Evolutionary conservation across 1,139 yeast species (phyloP).

Genomic region (Suhomyces chickasaworum): DNA sequence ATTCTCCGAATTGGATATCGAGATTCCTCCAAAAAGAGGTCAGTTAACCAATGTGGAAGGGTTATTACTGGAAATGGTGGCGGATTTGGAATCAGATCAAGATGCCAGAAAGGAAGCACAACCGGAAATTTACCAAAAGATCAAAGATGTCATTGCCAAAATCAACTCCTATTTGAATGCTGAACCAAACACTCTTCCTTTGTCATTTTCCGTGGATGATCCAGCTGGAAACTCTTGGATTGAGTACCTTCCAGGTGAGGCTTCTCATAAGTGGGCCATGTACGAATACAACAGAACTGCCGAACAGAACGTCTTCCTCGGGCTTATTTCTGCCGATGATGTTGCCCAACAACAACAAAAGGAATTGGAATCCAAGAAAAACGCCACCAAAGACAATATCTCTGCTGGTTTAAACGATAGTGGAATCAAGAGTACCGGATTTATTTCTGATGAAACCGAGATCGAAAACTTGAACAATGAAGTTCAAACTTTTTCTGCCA

Average conservation of each 20-base stretch:
- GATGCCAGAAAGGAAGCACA: conserved; percentile 69
- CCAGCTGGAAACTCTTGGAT: conserved; percentile 99
- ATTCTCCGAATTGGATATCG: conserved; percentile 84
- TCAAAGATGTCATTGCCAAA: conserved; percentile 65
- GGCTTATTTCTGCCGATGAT: conserved; percentile 81
- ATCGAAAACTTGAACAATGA: conserved; percentile 85
- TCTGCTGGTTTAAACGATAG: conserved; percentile 41
- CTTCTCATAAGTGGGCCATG: conserved; percentile 89
- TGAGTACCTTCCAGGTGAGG: conserved; percentile 84
- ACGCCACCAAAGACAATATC: conserved; percentile 38
- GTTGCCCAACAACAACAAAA: conserved; percentile 56
- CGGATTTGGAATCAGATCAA: conserved; percentile 82
- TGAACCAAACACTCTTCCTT: conserved; percentile 68
- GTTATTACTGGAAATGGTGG: conserved; percentile 75
- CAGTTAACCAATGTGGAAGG: conserved; percentile 94
- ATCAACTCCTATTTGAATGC: conserved; percentile 63
- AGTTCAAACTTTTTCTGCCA: conserved; percentile 89
- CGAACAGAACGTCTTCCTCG: conserved; percentile 84
- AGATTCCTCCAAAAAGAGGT: conserved; percentile 94
- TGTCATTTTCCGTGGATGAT: conserved; percentile 83
- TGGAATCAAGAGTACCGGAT: conserved; percentile 47
- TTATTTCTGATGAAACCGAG: conserved; percentile 68
- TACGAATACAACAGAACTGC: conserved; percentile 81
- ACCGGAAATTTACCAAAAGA: conserved; percentile 75
- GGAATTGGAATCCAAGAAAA: conserved; percentile 40